Evolutionary conservation across 176 grass and related monocot genomes (phyloP).

Genomic region (Echinochloa phyllopogon): DNA sequence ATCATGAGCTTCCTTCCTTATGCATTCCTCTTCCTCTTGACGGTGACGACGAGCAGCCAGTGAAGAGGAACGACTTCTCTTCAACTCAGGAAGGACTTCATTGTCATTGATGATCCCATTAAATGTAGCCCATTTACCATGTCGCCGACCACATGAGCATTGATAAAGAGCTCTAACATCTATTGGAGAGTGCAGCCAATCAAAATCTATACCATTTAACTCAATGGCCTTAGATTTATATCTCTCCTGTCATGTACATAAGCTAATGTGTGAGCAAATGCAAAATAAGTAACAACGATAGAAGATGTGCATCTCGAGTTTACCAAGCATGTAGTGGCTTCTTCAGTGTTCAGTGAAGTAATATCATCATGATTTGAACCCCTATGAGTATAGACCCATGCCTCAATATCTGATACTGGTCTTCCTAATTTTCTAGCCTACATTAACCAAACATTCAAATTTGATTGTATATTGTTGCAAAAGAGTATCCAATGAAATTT

Average conservation of each 20-base stretch:
- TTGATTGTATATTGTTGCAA: too few species aligned
- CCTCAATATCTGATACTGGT: not conserved
- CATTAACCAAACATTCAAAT: not conserved
- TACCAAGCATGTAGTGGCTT: not conserved
- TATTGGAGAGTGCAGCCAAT: not conserved
- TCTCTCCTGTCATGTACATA: not conserved
- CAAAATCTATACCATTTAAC: not conserved
- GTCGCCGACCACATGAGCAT: not conserved
- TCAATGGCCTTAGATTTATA: not conserved
- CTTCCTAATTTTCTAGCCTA: not conserved
- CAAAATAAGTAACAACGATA: not conserved
- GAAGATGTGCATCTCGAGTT: not conserved
- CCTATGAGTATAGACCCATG: not conserved
- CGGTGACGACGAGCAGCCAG: not conserved
- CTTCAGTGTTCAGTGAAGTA: not conserved
- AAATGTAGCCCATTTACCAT: not conserved
- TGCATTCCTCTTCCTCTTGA: not conserved
- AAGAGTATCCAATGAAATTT: too few species aligned
- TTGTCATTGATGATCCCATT: not conserved
- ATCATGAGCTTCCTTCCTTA: not conserved
- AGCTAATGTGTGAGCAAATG: not conserved
- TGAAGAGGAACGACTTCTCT: not conserved
- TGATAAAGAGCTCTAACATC: not conserved
- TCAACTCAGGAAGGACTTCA: not conserved
- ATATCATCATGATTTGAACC: not conserved